Conservation (phyloP, 129 eudicot species). For the Logfia minima region DNA sequence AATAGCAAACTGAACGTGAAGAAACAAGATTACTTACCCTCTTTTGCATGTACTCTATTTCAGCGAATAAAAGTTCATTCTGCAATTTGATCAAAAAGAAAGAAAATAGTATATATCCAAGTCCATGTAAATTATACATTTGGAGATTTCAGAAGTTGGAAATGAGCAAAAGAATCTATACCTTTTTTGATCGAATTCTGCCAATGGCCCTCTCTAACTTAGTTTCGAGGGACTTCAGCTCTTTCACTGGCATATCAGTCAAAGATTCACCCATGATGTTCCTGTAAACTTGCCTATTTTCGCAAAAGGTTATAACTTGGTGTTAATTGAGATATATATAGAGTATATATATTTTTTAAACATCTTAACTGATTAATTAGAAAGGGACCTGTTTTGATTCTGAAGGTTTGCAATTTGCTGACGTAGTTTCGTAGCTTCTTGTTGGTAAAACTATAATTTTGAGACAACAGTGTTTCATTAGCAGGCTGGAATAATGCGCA, state of each 20-base stretch:
- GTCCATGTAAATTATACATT: background rate
- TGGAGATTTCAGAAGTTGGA: background rate
- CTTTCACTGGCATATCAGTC: slow-evolving; percentile 45
- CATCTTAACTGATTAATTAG: background rate
- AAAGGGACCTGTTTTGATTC: slow-evolving; percentile 63
- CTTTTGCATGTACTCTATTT: slow-evolving; percentile 90
- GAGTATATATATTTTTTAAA: background rate
- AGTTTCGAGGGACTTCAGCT: slow-evolving; percentile 64
- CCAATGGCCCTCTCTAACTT: slow-evolving; percentile 71
- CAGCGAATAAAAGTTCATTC: slow-evolving; percentile 93
- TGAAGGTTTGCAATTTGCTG: slow-evolving; percentile 70
- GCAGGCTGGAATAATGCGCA: background rate
- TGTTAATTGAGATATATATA: background rate
- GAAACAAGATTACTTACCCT: slow-evolving; percentile 49
- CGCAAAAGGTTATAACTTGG: slow-evolving; percentile 7
- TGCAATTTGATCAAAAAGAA: slow-evolving; percentile 35
- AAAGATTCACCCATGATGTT: slow-evolving; percentile 81
- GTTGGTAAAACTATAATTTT: slow-evolving; percentile 76
- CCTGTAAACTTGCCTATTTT: slow-evolving; percentile 49
- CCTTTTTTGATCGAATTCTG: slow-evolving; percentile 88
- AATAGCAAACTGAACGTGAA: background rate
- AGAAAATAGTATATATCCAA: slow-evolving; percentile 4
- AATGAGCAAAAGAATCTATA: slow-evolving; percentile 23
- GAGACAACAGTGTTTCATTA: background rate
- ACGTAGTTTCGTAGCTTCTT: slow-evolving; percentile 79